phyloP scores from a whole-genome alignment of 2,329 filamentous ascomycete species.

The Metarhizium sp. region DNA sequence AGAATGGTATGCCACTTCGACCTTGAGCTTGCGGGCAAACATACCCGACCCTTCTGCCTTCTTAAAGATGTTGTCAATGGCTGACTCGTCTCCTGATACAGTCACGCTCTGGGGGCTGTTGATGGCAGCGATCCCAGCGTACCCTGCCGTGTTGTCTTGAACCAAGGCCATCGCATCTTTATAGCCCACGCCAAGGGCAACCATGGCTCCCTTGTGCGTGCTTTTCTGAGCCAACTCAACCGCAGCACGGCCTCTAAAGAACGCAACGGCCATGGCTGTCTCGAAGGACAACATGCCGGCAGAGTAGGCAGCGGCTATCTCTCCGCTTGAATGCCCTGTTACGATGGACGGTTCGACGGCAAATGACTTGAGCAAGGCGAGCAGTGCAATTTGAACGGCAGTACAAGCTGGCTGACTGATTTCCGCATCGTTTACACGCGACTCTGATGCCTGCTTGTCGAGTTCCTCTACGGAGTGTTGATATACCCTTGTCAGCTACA shows the following conservation, averaged over 20 bases:
- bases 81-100: conserved; percentile 19
- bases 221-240: conserved; percentile 1
- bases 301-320: conserved; percentile 25
- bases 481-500: too few relatives aligned
- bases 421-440: conserved; percentile 7
- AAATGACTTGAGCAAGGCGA: conserved; percentile 20
- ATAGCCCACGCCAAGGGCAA: conserved; percentile 16
- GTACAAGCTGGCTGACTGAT: conserved; percentile 25
- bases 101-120: conserved; percentile 21
- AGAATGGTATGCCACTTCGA: conserved; percentile 21
- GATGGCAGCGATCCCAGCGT: conserved; percentile 14
- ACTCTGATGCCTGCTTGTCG: conserved; percentile 3
- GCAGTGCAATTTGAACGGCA: conserved; percentile 26
- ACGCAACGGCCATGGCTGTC: conserved; percentile 9
- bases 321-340: conserved; percentile 23
- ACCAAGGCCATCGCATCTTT: conserved; percentile 4
- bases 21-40: conserved; percentile 22
- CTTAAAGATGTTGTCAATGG: conserved; percentile 14
- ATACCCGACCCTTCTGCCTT: conserved; percentile 15
- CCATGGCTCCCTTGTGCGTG: conserved; percentile 12
- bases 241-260: conserved; percentile 11
- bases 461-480: conserved; percentile 14
- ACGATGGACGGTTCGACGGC: conserved; percentile 16
- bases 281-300: conserved; percentile 16
- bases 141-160: conserved; percentile 1